Evolutionary conservation across 768 basidiomycete genomes (phyloP), one percentile per base, ranked within the genome.

Genomic region (Leccinum subgranulosum): DNA sequence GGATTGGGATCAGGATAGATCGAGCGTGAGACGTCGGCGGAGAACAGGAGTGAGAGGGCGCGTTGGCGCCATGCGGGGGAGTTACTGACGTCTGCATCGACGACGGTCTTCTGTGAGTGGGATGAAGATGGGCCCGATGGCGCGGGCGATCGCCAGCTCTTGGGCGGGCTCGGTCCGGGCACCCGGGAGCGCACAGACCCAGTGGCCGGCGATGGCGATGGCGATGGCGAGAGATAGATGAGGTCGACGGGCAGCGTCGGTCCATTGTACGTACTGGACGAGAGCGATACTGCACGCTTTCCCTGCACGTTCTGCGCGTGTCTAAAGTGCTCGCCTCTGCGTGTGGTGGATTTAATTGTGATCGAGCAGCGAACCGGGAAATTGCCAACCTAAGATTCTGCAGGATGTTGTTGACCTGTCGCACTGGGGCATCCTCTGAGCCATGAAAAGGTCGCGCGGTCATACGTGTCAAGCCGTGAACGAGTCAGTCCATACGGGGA

Each of bases 251-350:
- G 80, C 8, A 85, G 72, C 3, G 79, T 79, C 12, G 80, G 81
- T 31, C 75, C 67, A 64, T 77, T 79, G 60, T 77, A 67, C 47
- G 62, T 54, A 55, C 61, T 60, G 25, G 58, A 58, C 59, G 58
- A 68, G 58, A 57, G 67, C 21, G 60, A 62, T 17, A 36, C 61
- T 6, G 63, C 60, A 43, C 19, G 41, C 27, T 64, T 66, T 28
- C 71, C 64, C 55, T 66, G 77, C 6, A 81, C 60, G 66, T 90
- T 90, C 57, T 83, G 85, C 34, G 73, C 63, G 59, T 81, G 88
- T 53, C 87, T 79, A 57, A 85, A 88, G 45, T 90, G 84, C 67
- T 91, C 88, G 10, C 86, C 88, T 66, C 88, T 90, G 57, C 4
- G 29, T 43, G 51, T 4, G 34, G 12, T 21, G 23, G 6, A 25